Evolutionary conservation across 225 moss, liverwort and hornwort genomes (phyloP), one percentile per base, ranked within the genome.

Genomic region (Takakia lepidozioides): DNA sequence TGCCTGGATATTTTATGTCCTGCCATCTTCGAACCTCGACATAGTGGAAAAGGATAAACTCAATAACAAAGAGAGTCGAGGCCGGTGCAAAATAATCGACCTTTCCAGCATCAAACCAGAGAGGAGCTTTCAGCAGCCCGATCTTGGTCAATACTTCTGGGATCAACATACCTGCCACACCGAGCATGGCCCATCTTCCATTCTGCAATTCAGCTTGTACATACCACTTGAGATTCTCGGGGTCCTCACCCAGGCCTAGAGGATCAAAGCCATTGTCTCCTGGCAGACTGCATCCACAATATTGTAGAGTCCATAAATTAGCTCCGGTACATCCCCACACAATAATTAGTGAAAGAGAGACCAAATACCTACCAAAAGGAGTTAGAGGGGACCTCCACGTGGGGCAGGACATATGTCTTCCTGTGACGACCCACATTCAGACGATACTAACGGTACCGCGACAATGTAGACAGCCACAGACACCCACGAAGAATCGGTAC

Each of bases 241-340:
- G 72, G 40, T 78, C 78, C 57, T 61, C 78, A 2, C 55, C 78
- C 15, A 78, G 58, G 47, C 73, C 73, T 3, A 78, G 68, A 43
- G 78, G 78, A 25, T 78, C 78, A 54, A 78, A 78, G 13, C 78
- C 78, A 10, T 78, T 78, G 60, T 78, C 78, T n/a, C 78, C 78
- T 3, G 78, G 62, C 35, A 78, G 60, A 37, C 78, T 78, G 72
- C 2, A 44, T 56, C 44, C 10, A 32, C 11, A 7, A 32, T 32
- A n/a, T n/a, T n/a, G n/a, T n/a, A n/a, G n/a, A n/a, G n/a, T n/a
- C n/a, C n/a, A n/a, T n/a, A n/a, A n/a, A n/a, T n/a, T n/a, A n/a
- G n/a, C n/a, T n/a, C n/a, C n/a, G n/a, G n/a, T n/a, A n/a, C n/a
- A n/a, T n/a, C n/a, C n/a, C n/a, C n/a, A n/a, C n/a, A n/a, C n/a